Conservation (phyloP, 768 basidiomycete genomes). For the Polyporus arcularius region DNA sequence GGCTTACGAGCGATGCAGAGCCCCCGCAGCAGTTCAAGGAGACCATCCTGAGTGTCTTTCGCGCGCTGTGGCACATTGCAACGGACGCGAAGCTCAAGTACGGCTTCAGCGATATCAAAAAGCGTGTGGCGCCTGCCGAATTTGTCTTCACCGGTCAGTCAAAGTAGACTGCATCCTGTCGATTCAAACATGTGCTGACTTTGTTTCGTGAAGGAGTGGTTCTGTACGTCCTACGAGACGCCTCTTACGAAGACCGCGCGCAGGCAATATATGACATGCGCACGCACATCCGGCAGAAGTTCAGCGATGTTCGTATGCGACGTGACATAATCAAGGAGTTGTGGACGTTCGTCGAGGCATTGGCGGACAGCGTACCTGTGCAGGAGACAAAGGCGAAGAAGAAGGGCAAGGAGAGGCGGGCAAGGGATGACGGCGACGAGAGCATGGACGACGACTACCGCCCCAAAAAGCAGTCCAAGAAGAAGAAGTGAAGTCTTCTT, state of each 20-base stretch:
- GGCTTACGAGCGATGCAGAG: slow-evolving; percentile 33
- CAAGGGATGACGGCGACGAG: too few species aligned
- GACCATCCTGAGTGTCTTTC: slow-evolving; percentile 54
- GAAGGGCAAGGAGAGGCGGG: slow-evolving; percentile 30
- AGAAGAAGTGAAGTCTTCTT: neutral
- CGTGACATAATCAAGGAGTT: slow-evolving; percentile 51
- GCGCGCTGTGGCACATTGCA: slow-evolving; percentile 57
- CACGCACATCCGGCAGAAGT: slow-evolving; percentile 50
- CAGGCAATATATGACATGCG: slow-evolving; percentile 61
- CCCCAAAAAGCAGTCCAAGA: slow-evolving; percentile 7
- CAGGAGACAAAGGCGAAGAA: slow-evolving; percentile 8
- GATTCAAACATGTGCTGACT: neutral
- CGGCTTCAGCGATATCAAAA: slow-evolving; percentile 54
- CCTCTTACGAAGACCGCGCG: slow-evolving; percentile 48
- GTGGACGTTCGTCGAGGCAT: slow-evolving; percentile 54
- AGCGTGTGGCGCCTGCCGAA: slow-evolving; percentile 70
- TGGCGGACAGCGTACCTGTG: slow-evolving; percentile 19
- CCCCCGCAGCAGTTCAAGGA: slow-evolving; percentile 53
- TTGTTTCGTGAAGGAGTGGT: slow-evolving; percentile 55
- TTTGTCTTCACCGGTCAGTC: slow-evolving; percentile 77
- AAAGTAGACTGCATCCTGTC: too few species aligned
- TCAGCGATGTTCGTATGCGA: slow-evolving; percentile 69
- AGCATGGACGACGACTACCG: slow-evolving; percentile 38
- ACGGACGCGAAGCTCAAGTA: slow-evolving; percentile 36
- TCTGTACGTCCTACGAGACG: slow-evolving; percentile 53